Base-by-base conservation (phyloP, 2,329 filamentous ascomycete species). In the Trichoderma breve region DNA sequence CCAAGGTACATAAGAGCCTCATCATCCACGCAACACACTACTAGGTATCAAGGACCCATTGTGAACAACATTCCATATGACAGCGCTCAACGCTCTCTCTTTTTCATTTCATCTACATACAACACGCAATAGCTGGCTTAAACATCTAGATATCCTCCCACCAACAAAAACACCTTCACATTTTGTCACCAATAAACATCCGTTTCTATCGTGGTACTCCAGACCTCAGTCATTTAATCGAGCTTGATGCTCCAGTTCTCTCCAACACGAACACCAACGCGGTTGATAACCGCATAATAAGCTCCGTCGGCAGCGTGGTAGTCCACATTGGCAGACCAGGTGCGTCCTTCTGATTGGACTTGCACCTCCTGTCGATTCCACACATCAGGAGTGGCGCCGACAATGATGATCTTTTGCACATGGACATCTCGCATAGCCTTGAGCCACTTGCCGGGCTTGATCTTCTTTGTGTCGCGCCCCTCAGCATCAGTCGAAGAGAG, bases 381-480 rank as follows among this genome's bases (percentile, higher is more conserved):
- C 24, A 84, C 82, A 39, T 86, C 84, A 1, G 94, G 93, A 3
- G 93, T 93, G 61, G 93, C 93, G 58, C 93, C 93, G 24, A 98
- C 90, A 63, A 99, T 77, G 61, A 98, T 86, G 70, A 98, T 88
- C 83, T 92, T 94, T 84, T 97, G 94, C 1, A 98, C 90, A 8
- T 87, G 84, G 3, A 98, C 94, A 58, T 88, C 86, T 34, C 87
- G 86, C 92, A 98, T 97, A 6, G 83, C 86, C 86, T 95, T 93
- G 74, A 95, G 82, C 85, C 94, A 98, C 39, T 88, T 86, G 51
- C 91, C 90, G 81, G 92, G 72, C 77, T 83, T 81, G 69, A 81
- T 88, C 5, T 87, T 87, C 76, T 87, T 87, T 65, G 80, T 80
- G 36, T 85, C 84, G 2, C 85, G 85, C 30, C 83, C 81, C 76